Evolutionary conservation across 495 filamentous ascomycete genomes (phyloP).

Genomic region (Tuber borchii): DNA sequence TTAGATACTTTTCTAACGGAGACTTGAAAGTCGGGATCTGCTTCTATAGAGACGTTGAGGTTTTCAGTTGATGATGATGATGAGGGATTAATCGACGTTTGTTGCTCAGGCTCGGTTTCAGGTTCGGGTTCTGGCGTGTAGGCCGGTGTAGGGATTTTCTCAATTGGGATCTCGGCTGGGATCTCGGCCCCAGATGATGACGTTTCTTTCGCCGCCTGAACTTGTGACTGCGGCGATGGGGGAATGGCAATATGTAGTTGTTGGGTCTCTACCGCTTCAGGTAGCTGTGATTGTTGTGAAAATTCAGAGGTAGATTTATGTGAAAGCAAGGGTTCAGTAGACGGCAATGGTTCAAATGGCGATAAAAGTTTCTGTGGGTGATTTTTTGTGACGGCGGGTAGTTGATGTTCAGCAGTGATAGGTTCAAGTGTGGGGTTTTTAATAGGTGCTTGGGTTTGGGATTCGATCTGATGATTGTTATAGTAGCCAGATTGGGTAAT

Average conservation of each 20-base stretch:
- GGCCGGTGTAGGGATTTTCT: not conserved
- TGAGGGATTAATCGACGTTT: not conserved
- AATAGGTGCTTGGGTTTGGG: slow-evolving; percentile 5
- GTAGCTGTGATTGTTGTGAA: not conserved
- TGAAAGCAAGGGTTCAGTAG: not conserved
- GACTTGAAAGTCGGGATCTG: slow-evolving; percentile 29
- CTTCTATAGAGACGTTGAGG: slow-evolving; percentile 19
- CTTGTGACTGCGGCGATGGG: not conserved
- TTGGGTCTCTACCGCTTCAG: not conserved
- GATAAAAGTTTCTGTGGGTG: slow-evolving; percentile 6
- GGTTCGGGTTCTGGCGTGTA: not conserved
- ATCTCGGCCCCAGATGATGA: not conserved
- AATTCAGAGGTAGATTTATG: not conserved
- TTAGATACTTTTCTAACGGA: slow-evolving; percentile 17
- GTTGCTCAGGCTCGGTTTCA: not conserved
- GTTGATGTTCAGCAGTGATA: not conserved
- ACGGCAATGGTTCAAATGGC: not conserved
- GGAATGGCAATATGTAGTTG: not conserved
- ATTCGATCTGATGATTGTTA: slow-evolving; percentile 9
- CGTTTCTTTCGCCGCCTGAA: not conserved
- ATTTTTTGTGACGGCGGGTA: not conserved
- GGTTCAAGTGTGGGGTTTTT: not conserved
- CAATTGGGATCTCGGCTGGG: not conserved
- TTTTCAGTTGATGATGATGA: slow-evolving; percentile 2
- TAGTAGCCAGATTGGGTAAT: slow-evolving; percentile 9